A percentile compares a stretch with the other conserved stretches of the same genome.
Conservation (phyloP, 495 filamentous ascomycete genomes). For the Entonaema liquescens region DNA sequence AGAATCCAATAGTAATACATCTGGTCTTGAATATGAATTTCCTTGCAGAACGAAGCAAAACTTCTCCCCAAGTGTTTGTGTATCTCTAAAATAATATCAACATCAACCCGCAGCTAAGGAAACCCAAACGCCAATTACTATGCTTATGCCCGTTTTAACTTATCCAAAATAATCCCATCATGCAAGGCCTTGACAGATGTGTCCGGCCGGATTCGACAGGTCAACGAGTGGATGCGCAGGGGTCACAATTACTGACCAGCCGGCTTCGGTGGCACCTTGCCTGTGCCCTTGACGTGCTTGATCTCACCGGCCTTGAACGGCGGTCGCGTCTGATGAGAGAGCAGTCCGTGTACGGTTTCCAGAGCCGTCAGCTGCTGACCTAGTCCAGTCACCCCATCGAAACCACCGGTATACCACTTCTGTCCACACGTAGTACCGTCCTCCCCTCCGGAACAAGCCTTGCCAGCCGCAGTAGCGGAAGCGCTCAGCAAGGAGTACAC, state of each 20-base stretch:
- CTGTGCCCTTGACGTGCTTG: constrained; percentile 47
- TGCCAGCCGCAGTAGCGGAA: constrained; percentile 71
- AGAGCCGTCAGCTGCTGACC: constrained; percentile 78
- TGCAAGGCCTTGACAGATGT: constrained; percentile 13
- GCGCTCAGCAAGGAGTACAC: constrained; percentile 63
- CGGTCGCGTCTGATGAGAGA: constrained; percentile 49
- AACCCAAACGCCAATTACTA: constrained; percentile 33
- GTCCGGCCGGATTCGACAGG: constrained; percentile 12
- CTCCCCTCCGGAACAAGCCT: constrained; percentile 67
- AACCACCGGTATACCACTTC: constrained; percentile 70
- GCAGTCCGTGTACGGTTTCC: constrained; percentile 69
- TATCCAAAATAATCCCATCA: constrained; percentile 23
- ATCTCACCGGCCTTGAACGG: constrained; percentile 56
- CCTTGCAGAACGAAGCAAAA: constrained; percentile 8
- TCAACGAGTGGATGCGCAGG: constrained; percentile 17
- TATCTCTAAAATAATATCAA: constrained; percentile 3
- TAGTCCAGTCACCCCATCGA: constrained; percentile 68
- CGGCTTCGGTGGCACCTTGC: constrained; percentile 20
- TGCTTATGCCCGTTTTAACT: not conserved
- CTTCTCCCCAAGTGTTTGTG: not conserved
- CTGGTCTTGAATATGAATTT: constrained; percentile 1
- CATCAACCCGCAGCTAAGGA: not conserved
- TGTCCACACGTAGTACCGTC: constrained; percentile 71
- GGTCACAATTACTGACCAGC: not conserved
- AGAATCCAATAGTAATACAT: constrained; percentile 4